A percentile compares a stretch with the other conserved stretches of the same genome.
Conservation (phyloP, 2,329 filamentous ascomycete genomes). For the Penicillium aurantiogriseum region DNA sequence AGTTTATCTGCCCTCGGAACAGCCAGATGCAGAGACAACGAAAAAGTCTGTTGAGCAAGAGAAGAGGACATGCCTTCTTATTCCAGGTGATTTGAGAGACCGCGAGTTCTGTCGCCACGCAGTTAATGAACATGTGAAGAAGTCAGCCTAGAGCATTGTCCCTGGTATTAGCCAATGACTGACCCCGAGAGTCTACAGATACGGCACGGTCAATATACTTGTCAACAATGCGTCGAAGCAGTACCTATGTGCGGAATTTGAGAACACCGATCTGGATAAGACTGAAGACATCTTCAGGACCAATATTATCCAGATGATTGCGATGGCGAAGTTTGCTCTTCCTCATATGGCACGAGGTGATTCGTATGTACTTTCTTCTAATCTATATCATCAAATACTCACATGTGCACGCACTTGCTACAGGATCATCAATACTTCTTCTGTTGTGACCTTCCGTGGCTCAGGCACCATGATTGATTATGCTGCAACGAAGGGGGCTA, state of each 20-base stretch:
- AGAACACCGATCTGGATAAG: slow-evolving; percentile 47
- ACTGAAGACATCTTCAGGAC: slow-evolving; percentile 58
- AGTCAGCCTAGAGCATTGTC: slow-evolving; percentile 36
- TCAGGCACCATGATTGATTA: slow-evolving; percentile 55
- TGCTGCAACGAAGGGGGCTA: slow-evolving; percentile 58
- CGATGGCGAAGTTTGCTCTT: slow-evolving; percentile 58
- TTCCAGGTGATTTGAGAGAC: slow-evolving; percentile 13
- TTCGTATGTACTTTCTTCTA: slow-evolving; percentile 36
- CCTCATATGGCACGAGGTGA: slow-evolving; percentile 55
- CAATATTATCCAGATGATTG: slow-evolving; percentile 60
- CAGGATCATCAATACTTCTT: slow-evolving; percentile 58
- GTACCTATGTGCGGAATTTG: slow-evolving; percentile 53
- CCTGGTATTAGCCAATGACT: slow-evolving; percentile 36
- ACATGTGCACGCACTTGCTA: background rate
- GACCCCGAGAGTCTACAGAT: slow-evolving; percentile 52
- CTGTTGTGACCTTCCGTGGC: slow-evolving; percentile 55
- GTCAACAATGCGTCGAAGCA: slow-evolving; percentile 62
- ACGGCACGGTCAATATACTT: slow-evolving; percentile 50
- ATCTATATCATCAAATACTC: background rate
- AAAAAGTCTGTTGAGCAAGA: slow-evolving; percentile 11
- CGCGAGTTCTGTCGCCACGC: slow-evolving; percentile 45
- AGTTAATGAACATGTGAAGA: slow-evolving; percentile 55
- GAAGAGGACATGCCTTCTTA: slow-evolving; percentile 8
- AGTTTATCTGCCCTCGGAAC: slow-evolving; percentile 12
- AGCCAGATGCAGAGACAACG: slow-evolving; percentile 12